Conservation (phyloP, 495 filamentous ascomycete genomes). For the Jackrogersella multiformis region DNA sequence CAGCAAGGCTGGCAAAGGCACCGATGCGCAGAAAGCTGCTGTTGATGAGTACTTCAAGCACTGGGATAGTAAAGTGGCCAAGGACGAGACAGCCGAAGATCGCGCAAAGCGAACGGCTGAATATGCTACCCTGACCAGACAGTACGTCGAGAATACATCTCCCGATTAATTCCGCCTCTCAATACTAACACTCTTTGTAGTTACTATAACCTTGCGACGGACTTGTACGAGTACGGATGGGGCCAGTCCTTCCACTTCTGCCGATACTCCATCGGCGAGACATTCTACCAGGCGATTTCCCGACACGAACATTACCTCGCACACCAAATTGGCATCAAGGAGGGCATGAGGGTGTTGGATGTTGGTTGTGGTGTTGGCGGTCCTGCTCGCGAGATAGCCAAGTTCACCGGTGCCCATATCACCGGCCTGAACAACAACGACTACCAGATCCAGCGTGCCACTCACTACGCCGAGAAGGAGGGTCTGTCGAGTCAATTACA, state of each 20-base stretch:
- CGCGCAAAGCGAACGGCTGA: constrained; percentile 86
- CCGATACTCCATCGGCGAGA: constrained; percentile 88
- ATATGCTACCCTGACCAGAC: constrained; percentile 94
- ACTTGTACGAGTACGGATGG: constrained; percentile 98
- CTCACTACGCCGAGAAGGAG: constrained; percentile 81
- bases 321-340: constrained; percentile 83
- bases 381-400: constrained; percentile 95
- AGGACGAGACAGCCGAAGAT: constrained; percentile 80
- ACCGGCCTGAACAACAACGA: constrained; percentile 99
- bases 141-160: constrained; percentile 65
- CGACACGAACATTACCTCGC: constrained; percentile 99
- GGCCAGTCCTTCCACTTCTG: constrained; percentile 97
- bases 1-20: constrained; percentile 86
- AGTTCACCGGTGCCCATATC: constrained; percentile 90
- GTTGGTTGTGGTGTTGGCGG: constrained; percentile 98
- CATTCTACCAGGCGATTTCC: constrained; percentile 92
- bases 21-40: constrained; percentile 82
- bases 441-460: constrained; percentile 97
- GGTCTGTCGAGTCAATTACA: constrained; percentile 82
- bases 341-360: constrained; percentile 90
- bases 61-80: constrained; percentile 93
- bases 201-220: constrained; percentile 98
- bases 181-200: constrained; percentile 51
- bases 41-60: constrained; percentile 99
- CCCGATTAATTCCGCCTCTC: neutral